Evolutionary conservation across 768 basidiomycete species (phyloP), one percentile per base, ranked within the genome.

Genomic region (Lactarius sp.): DNA sequence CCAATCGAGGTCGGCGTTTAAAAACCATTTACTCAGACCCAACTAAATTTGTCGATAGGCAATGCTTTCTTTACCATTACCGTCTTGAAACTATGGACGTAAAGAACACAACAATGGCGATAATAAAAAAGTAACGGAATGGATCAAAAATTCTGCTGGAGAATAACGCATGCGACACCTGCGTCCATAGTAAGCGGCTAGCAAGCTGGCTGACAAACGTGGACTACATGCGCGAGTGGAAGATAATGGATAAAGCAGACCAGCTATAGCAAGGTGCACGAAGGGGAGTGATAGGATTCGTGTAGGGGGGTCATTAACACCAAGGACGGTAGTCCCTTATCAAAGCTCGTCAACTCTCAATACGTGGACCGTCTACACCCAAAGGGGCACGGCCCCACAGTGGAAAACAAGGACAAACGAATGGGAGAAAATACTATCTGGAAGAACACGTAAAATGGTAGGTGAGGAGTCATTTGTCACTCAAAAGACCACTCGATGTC

Each of bases 311-410:
- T 73, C 70, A 73, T 65, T 74, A 69, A 80, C 80, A 71, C 79
- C 77, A 64, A 79, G 79, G 79, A 77, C 75, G 72, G 76, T 68
- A 73, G 71, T 70, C 73, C 77, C 76, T 71, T 78, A 71, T 72
- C 67, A 71, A 60, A 66, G 49, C 66, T 65, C 63, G 62, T 65
- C 61, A 50, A 63, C 66, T 66, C 69, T 56, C 69, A 58, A 37
- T 42, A 65, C 62, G 61, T 60, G 61, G 68, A 60, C 49, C 66
- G 27, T 51, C 44, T 36, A 67, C 41, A 62, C 42, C 27, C 37
- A 59, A 59, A 53, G 51, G 62, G 66, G 69, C 62, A 60, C 52
- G 22, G 66, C 65, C 68, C 65, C 55, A 50, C 12, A 52, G 10
- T 16, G 14, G 18, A 56, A 56, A 59, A 46, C 36, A 50, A 62